A percentile compares a stretch with the other conserved stretches of the same genome.
phyloP scores from a whole-genome alignment of 1,284 basidiomycete species.

The Tilletia walkeri region DNA sequence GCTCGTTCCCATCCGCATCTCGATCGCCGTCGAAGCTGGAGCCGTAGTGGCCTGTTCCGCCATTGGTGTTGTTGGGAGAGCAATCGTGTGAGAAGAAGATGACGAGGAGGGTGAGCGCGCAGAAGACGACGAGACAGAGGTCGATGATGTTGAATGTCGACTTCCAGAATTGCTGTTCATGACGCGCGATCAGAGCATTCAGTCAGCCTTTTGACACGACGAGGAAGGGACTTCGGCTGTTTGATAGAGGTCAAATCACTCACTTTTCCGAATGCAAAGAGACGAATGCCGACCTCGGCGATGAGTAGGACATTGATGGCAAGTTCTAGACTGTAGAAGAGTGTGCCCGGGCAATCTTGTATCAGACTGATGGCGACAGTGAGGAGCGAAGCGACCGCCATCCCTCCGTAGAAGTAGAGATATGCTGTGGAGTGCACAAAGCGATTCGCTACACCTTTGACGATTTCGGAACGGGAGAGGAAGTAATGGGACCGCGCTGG shows the following conservation, averaged over 20 bases:
- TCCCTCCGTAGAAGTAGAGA: conserved; percentile 51
- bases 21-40: conserved; percentile 23
- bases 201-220: background rate
- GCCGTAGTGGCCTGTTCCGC: conserved; percentile 16
- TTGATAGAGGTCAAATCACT: background rate
- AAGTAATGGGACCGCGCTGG: conserved; percentile 39
- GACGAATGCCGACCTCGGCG: conserved; percentile 47
- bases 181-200: background rate
- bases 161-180: conserved; percentile 50
- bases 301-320: conserved; percentile 50
- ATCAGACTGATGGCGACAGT: conserved; percentile 48
- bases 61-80: conserved; percentile 38
- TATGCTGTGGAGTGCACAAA: conserved; percentile 54
- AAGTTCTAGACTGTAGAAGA: conserved; percentile 51
- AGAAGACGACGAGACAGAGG: conserved; percentile 46
- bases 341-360: conserved; percentile 45
- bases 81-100: conserved; percentile 53
- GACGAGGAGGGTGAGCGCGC: conserved; percentile 47
- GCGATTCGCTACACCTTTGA: conserved; percentile 53
- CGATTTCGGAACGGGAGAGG: conserved; percentile 46
- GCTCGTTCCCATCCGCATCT: conserved; percentile 10
- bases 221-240: background rate
- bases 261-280: conserved; percentile 49
- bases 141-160: conserved; percentile 53
- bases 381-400: conserved; percentile 49